Percentiles rank a stretch among this genome's conserved stretches.
Conservation (phyloP, 306 rosid species). For the Leucaena leucocephala region DNA sequence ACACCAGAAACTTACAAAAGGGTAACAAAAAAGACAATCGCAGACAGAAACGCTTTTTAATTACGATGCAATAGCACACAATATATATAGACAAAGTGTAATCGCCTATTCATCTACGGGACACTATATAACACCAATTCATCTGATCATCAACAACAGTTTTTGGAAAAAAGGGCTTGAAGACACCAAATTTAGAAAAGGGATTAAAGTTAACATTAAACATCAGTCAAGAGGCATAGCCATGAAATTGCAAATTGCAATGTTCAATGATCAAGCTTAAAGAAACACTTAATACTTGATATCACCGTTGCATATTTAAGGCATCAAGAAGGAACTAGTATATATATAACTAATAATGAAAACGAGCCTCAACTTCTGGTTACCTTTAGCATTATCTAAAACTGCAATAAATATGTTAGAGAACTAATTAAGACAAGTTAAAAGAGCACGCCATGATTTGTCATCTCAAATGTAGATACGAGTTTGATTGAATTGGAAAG, state of each 20-base stretch:
- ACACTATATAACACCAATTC: background rate
- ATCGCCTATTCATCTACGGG: background rate
- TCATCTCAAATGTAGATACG: background rate
- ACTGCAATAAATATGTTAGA: background rate
- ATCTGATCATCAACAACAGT: slow-evolving; percentile 3
- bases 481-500: background rate
- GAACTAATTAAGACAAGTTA: background rate
- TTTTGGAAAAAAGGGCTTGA: slow-evolving; percentile 3
- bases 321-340: background rate
- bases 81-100: background rate
- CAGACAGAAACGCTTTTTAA: background rate
- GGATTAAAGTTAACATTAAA: slow-evolving; percentile 20
- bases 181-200: background rate
- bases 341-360: background rate
- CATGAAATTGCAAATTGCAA: background rate
- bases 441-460: background rate
- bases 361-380: background rate
- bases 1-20: background rate
- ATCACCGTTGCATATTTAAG: background rate
- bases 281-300: background rate
- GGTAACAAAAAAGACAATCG: background rate
- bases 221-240: background rate
- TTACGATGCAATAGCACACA: background rate
- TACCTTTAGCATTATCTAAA: background rate
- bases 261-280: background rate